Evolutionary conservation across 2,329 filamentous ascomycete species (phyloP), one percentile per base, ranked within the genome.

Genomic region (Decorospora gaudefroyi): DNA sequence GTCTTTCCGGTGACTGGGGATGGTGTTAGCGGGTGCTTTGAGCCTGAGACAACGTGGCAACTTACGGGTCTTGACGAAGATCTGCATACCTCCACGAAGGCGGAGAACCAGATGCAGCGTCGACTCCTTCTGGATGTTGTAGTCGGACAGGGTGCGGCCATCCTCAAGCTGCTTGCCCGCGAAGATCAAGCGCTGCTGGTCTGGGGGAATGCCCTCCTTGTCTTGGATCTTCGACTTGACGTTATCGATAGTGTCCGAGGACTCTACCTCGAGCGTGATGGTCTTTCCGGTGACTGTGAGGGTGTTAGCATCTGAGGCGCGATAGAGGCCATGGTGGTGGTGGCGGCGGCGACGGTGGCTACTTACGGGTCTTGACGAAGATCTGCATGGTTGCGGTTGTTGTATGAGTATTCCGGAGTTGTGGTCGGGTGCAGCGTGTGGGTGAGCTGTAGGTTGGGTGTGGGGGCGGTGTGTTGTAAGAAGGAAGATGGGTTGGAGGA

Each of bases 181-280:
- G 63, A 96, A 97, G 73, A 96, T 96, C 64, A 97, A 74, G 62
- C 92, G 92, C 79, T 97, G 92, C 75, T 97, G 92, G 71, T 96
- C 92, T 5, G 92, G 92, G 30, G 92, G 92, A 46, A 96, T 96
- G 32, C 91, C 91, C 74, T 96, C 91, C 83, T 96, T 96, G 69
- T 96, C 91, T 74, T 96, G 91, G 31, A 96, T 96, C 83, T 96
- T 96, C 51, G 81, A 84, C 85, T 96, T 96, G 34, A 96, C 91
- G 56, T 96, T 96, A 79, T 95, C 90, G 76, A 95, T 95, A 37
- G 90, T 95, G 65, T 95, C 90, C 1, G 84, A 88, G 16, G 79
- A 82, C 73, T 85, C 82, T 12, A 85, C 82, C 76, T 85, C 82
- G 26, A 85, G 74, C 53, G 82, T 85, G 73, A 85, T 85, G 64